A percentile compares a stretch with the other conserved stretches of the same genome.
phyloP scores from a whole-genome alignment of 2,329 filamentous ascomycete species.

The Karstenula rhodostoma region DNA sequence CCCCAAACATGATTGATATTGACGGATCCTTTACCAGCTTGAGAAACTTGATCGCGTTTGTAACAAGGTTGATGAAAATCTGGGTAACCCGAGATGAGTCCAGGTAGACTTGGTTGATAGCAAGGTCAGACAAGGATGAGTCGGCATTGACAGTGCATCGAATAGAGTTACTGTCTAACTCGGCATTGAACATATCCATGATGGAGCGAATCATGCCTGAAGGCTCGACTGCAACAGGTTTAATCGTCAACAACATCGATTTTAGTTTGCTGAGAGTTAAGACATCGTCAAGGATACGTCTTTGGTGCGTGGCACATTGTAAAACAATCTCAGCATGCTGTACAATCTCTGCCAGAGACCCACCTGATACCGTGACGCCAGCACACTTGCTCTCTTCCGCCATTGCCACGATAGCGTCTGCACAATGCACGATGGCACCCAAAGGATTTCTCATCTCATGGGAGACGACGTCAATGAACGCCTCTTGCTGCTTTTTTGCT shows the following conservation, averaged over 20 bases:
- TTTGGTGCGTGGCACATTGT: constrained; percentile 57
- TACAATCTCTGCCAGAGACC: constrained; percentile 35
- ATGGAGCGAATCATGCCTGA: constrained; percentile 45
- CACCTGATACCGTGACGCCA: constrained; percentile 32
- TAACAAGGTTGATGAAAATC: constrained; percentile 81
- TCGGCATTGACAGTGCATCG: constrained; percentile 43
- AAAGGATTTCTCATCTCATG: constrained; percentile 59
- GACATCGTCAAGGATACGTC: constrained; percentile 58
- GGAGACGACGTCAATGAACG: constrained; percentile 49
- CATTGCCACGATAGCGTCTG: constrained; percentile 52
- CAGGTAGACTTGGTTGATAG: constrained; percentile 50
- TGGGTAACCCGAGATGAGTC: constrained; percentile 63
- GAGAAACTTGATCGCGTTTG: constrained; percentile 57
- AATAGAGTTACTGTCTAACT: constrained; percentile 43
- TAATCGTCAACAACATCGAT: constrained; percentile 53
- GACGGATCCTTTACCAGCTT: constrained; percentile 43
- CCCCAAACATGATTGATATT: constrained; percentile 52
- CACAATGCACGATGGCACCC: constrained; percentile 54
- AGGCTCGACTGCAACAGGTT: constrained; percentile 50
- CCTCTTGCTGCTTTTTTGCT: constrained; percentile 49
- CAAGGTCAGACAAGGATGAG: constrained; percentile 44
- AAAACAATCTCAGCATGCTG: constrained; percentile 54
- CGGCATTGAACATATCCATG: constrained; percentile 49
- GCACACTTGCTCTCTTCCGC: constrained; percentile 39
- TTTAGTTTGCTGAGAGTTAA: constrained; percentile 57